Base-by-base conservation (phyloP, 371 early-diverging fungal genomes). In the Vairimorpha necatrix region DNA sequence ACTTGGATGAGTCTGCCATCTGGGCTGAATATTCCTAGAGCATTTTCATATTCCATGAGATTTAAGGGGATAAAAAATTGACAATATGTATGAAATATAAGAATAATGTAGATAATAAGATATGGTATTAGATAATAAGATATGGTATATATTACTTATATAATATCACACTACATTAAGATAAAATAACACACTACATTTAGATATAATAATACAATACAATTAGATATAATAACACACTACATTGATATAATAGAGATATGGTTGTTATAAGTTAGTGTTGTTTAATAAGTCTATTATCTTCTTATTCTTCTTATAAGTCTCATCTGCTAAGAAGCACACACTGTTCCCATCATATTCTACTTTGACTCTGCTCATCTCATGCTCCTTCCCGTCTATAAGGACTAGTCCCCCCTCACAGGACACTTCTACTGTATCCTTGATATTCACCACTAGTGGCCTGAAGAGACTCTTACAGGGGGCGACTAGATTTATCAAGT, bases 1-100 rank as follows among this genome's bases (percentile, higher is more conserved):
- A 99, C 98, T 89, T 98, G 99, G 86, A 96, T 95, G 72, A 99
- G 87, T 85, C 96, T 94, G 66, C 99, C 99, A 85, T 99, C 98
- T 53, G 99, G 98, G 36, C 96, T 95, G 85, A 99, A 99, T 74
- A 97, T 92, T 58, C 97, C 96, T 75, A 96, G 88, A 63, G 95
- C 94, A 68, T 75, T 71, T 58, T 85, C 84, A 77, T 81, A 86
- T 33, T 53, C 66, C 78, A 78, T 80, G n/a, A n/a, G n/a, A n/a
- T n/a, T n/a, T 62, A 34, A 46, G 72, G 75, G 66, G 2, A 24
- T 36, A 70, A 6, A 3, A 60, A 60, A 60, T 54, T 54, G 18
- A 11, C 7, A 46, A 46, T 46, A 14, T 46, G 47, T 46, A 14
- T 46, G n/a, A n/a, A n/a, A n/a, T n/a, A n/a, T 42, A 42, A 9